Evolutionary conservation across 2,329 filamentous ascomycete genomes (phyloP).

Genomic region (Epichloe aotearoae): DNA sequence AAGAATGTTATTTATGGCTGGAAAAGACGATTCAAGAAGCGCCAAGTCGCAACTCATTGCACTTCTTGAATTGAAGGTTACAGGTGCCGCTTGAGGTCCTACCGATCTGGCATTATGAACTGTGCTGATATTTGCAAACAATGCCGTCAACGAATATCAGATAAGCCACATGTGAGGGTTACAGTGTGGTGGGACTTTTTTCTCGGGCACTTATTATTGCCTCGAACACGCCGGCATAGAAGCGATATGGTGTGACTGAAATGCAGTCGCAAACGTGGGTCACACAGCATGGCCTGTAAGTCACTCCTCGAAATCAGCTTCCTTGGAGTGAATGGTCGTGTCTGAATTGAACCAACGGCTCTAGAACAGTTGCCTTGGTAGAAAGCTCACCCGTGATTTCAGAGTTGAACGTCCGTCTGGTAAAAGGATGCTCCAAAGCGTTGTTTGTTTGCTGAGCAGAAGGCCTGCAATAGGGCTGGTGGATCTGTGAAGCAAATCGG

Average conservation of each 20-base stretch:
- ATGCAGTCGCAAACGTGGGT: neutral
- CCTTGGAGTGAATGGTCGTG: neutral
- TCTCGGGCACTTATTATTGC: neutral
- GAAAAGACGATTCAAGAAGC: no score
- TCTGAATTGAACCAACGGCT: neutral
- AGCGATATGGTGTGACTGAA: neutral
- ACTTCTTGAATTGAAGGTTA: no score
- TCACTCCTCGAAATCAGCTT: neutral
- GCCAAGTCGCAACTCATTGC: no score
- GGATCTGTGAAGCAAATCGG: no score
- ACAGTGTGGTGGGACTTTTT: neutral
- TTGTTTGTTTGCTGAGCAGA: no score
- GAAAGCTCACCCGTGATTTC: neutral
- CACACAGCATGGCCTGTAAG: neutral
- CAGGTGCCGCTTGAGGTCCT: no score
- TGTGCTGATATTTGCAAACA: no score
- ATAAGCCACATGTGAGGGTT: neutral
- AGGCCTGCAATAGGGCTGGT: no score
- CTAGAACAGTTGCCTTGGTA: neutral
- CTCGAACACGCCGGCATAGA: neutral
- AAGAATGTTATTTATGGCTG: no score
- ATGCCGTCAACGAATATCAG: neutral
- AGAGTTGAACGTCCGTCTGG: no score
- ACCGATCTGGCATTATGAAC: no score
- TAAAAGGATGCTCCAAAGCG: no score